Evolutionary conservation across 2,329 filamentous ascomycete species (phyloP), one percentile per base, ranked within the genome.

Genomic region (Hirsutella rhossiliensis): DNA sequence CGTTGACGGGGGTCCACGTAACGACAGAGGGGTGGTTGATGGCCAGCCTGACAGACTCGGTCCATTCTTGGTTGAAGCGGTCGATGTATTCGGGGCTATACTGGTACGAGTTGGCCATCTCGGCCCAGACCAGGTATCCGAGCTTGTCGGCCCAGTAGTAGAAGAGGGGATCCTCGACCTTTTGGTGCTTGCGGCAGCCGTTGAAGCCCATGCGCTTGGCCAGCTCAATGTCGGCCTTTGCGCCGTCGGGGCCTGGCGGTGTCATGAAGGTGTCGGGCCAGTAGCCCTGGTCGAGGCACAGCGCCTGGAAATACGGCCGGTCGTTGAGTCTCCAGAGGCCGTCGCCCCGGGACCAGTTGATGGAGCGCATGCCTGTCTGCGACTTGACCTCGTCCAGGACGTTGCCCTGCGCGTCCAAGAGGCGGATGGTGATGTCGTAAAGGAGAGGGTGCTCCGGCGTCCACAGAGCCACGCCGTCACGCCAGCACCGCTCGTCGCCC

Each of bases 1-100:
- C 62, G 50, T 84, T 84, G 39, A 79, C 72, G 0, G 78, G 78
- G 3, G 80, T 84, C 80, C 80, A 84, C 0, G 75, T 74, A 6
- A 84, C 67, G 20, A 84, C 64, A 8, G 67, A 76, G 0, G 80
- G 77, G 43, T 80, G 78, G 51, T 83, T 84, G 48, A 82, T 75
- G 52, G 82, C 80, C 18, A 80, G 62, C 54, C 69, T 70, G 5
- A 84, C 73, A 6, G 73, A 69, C 54, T 79, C 78, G 2, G 66
- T 64, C 80, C 80, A 84, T 54, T 84, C 80, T 42, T 71, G 64
- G 50, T 79, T 71, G 62, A 83, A 81, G 1, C 78, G 66, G 20
- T 73, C 67, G 8, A 74, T 66, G 49, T 80, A 81, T 28, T 75
- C 69, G 6, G 67, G 54, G 49, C 68, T 75, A 57, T 81, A 83